Conservation (phyloP, 139 green algal species). For the Picochlorum sp. region DNA sequence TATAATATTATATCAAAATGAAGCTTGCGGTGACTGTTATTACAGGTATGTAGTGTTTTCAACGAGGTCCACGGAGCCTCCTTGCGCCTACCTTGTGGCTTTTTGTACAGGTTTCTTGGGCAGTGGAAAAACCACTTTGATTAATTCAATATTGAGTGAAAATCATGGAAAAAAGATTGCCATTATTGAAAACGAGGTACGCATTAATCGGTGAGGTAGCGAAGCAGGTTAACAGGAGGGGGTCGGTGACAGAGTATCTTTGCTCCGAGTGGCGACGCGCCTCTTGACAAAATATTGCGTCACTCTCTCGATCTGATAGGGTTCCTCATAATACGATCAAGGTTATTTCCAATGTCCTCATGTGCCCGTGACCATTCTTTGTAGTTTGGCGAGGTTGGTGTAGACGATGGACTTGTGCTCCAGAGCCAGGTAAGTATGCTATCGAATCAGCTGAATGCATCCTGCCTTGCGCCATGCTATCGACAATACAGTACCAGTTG, state of each 20-base stretch:
- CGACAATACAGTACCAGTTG: background rate
- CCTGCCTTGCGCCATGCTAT: background rate
- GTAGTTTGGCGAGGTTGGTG: slow-evolving; percentile 55
- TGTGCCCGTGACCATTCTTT: background rate
- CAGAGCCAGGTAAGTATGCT: slow-evolving; percentile 12
- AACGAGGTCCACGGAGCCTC: background rate
- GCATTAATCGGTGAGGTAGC: background rate
- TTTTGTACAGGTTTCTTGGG: slow-evolving; percentile 16
- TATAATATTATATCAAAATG: slow-evolving; percentile 5
- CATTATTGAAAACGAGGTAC: slow-evolving; percentile 71
- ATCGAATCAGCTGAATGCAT: background rate
- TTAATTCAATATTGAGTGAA: slow-evolving; percentile 68
- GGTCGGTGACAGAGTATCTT: background rate
- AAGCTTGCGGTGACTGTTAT: slow-evolving; percentile 12
- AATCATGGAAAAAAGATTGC: slow-evolving; percentile 66
- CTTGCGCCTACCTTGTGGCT: no score
- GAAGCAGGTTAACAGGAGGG: background rate
- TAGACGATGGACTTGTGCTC: slow-evolving; percentile 74
- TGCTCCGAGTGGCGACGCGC: background rate
- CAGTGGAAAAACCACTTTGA: slow-evolving; percentile 66
- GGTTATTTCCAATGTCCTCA: background rate
- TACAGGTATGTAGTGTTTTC: slow-evolving; percentile 2
- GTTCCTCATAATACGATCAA: no score
- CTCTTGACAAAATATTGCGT: background rate
- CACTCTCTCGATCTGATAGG: background rate